Percentiles rank a stretch among this genome's conserved stretches.
Evolutionary conservation across 768 basidiomycete genomes (phyloP).

Genomic region (Amanita pallidorosea): DNA sequence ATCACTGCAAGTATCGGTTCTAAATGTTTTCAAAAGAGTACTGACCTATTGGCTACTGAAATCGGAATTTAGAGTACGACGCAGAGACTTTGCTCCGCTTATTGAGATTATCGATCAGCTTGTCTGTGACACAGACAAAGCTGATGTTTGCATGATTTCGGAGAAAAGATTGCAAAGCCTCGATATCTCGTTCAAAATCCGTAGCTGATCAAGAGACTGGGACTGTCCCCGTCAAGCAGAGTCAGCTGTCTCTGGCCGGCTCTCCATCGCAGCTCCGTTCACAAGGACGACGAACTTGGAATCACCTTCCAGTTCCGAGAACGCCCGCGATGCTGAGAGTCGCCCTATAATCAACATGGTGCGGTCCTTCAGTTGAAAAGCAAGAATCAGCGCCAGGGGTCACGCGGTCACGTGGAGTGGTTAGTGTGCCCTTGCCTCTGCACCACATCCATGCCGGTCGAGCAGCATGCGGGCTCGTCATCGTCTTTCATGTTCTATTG

Average conservation of each 20-base stretch:
- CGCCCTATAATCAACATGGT: slow-evolving; percentile 59
- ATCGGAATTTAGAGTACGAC: slow-evolving; percentile 6
- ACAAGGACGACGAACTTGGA: slow-evolving; percentile 56
- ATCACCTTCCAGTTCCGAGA: slow-evolving; percentile 73
- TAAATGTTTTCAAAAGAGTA: too few relatives aligned
- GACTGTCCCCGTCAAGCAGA: slow-evolving; percentile 44
- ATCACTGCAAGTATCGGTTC: too few relatives aligned
- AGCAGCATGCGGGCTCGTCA: too few relatives aligned
- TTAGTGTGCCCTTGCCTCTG: too few relatives aligned
- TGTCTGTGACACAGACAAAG: slow-evolving; percentile 79
- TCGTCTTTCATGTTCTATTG: too few relatives aligned
- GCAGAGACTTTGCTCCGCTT: slow-evolving; percentile 46
- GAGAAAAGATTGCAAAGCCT: slow-evolving; percentile 26
- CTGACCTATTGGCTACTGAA: too few relatives aligned
- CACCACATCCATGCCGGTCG: too few relatives aligned
- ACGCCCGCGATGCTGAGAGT: slow-evolving; percentile 78
- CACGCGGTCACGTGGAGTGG: too few relatives aligned
- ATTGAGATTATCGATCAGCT: slow-evolving; percentile 29
- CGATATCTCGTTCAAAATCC: slow-evolving; percentile 25
- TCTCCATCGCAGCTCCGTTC: slow-evolving; percentile 67
- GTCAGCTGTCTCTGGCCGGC: slow-evolving; percentile 41
- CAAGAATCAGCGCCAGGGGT: slow-evolving; percentile 56
- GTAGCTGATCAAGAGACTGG: slow-evolving; percentile 22
- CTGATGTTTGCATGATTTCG: slow-evolving; percentile 13
- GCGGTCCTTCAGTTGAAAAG: slow-evolving; percentile 50